phyloP scores from a whole-genome alignment of 2,329 filamentous ascomycete genomes.

The Aspergillus ibericus region DNA sequence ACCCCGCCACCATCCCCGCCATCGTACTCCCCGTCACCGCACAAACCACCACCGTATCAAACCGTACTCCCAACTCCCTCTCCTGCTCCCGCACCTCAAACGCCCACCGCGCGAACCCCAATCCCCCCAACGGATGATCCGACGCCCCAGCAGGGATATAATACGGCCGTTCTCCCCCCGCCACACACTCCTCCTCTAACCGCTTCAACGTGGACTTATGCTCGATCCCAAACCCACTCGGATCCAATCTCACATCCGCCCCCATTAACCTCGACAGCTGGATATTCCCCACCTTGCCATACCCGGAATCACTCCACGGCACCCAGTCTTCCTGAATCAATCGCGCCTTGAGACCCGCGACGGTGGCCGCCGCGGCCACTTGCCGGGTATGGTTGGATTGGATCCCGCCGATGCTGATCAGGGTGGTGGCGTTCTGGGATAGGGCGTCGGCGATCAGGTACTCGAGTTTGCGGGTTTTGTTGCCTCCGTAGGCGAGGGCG shows the following conservation, averaged over 20 bases:
- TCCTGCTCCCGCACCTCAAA: conserved; percentile 68
- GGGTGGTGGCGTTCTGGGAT: conserved; percentile 57
- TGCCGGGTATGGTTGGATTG: conserved; percentile 71
- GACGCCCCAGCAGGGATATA: conserved; percentile 71
- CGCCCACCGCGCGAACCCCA: conserved; percentile 71
- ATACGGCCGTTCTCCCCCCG: conserved; percentile 62
- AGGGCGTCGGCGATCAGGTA: conserved; percentile 67
- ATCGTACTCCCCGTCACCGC: conserved; percentile 70
- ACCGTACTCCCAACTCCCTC: conserved; percentile 60
- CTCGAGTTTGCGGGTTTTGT: conserved; percentile 70
- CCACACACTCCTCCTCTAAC: conserved; percentile 55
- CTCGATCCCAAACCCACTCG: conserved; percentile 65
- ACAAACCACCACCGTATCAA: conserved; percentile 68
- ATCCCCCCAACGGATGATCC: conserved; percentile 67
- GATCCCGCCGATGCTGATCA: conserved; percentile 67
- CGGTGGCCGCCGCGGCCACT: conserved; percentile 63
- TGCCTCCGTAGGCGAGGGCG: conserved; percentile 65
- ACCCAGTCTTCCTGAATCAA: conserved; percentile 71
- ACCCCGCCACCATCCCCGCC: conserved; percentile 71
- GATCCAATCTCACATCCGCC: conserved; percentile 62
- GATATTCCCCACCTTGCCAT: conserved; percentile 68
- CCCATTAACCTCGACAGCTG: conserved; percentile 69
- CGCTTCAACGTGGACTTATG: conserved; percentile 62
- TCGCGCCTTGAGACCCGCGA: conserved; percentile 51
- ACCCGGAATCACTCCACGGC: conserved; percentile 59